Conservation (phyloP, 2,329 filamentous ascomycete species). For the Phialemonium atrogriseum region DNA sequence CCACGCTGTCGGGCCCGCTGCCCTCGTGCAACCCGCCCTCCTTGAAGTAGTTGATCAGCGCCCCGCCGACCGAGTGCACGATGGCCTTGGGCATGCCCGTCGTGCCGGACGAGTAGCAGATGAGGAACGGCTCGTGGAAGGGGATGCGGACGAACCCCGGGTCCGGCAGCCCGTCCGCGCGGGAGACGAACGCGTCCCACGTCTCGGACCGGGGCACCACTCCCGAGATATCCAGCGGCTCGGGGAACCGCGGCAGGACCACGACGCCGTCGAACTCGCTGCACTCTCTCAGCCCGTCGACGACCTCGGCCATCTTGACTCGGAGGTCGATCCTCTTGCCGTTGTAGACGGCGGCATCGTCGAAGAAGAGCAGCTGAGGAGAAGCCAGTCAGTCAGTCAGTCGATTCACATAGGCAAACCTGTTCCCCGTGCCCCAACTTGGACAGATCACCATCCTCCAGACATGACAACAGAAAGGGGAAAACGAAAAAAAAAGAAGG, state of each 20-base stretch:
- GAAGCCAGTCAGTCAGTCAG: too few species aligned
- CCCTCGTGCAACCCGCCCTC: conserved; percentile 49
- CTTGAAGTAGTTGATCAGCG: conserved; percentile 46
- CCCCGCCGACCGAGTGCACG: conserved; percentile 65
- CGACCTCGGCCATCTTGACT: conserved; percentile 61
- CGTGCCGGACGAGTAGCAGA: conserved; percentile 75
- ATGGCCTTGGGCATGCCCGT: conserved; percentile 82
- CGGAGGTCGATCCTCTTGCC: conserved; percentile 66
- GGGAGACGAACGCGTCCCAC: conserved; percentile 34
- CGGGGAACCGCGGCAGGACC: conserved; percentile 56
- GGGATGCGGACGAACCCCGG: conserved; percentile 50
- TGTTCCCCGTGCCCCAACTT: conserved; percentile 15
- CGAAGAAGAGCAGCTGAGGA: conserved; percentile 72
- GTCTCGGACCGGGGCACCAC: conserved; percentile 45
- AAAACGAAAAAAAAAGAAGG: not conserved
- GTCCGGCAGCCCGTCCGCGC: conserved; percentile 13
- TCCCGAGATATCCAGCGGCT: conserved; percentile 47
- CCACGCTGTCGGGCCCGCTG: conserved; percentile 27
- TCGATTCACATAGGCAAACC: too few species aligned
- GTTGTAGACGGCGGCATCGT: conserved; percentile 74
- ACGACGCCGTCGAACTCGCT: conserved; percentile 55
- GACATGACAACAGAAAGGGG: too few species aligned
- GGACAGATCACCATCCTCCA: not conserved
- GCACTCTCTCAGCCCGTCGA: conserved; percentile 52
- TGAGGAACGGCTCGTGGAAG: conserved; percentile 68